Conservation (phyloP, 2,329 filamentous ascomycete species). For the Neonectria hederae region DNA sequence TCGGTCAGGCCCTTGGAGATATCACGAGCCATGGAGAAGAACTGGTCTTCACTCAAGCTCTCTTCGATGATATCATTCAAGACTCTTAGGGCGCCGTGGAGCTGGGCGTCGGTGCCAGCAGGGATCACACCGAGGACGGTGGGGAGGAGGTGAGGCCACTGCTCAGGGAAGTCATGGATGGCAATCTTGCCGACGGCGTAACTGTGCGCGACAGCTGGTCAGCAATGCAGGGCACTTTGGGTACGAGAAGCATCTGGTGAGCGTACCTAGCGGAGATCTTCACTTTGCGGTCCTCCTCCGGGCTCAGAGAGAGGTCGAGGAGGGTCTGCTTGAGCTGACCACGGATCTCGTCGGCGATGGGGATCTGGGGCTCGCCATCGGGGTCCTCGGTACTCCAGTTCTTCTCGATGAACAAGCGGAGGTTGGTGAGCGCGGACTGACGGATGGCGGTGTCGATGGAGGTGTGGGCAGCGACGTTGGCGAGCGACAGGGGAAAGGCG, state of each 20-base stretch:
- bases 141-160: constrained; percentile 91
- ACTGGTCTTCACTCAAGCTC: constrained; percentile 91
- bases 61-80: constrained; percentile 92
- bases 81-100: constrained; percentile 90
- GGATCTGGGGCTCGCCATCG: constrained; percentile 69
- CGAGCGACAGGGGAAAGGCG: constrained; percentile 81
- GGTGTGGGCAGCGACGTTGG: constrained; percentile 81
- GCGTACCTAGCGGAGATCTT: constrained; percentile 84
- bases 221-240: background rate
- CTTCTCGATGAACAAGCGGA: constrained; percentile 84
- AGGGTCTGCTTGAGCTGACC: constrained; percentile 76
- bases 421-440: constrained; percentile 81
- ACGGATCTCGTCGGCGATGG: constrained; percentile 79
- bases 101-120: constrained; percentile 77
- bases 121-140: constrained; percentile 81
- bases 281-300: constrained; percentile 82
- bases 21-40: constrained; percentile 87
- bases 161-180: constrained; percentile 89
- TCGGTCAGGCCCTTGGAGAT: constrained; percentile 86
- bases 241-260: background rate
- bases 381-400: constrained; percentile 85
- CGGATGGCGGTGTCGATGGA: constrained; percentile 79
- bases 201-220: constrained; percentile 48
- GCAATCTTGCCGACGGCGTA: constrained; percentile 92
- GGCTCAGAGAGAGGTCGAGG: constrained; percentile 79